phyloP scores from a whole-genome alignment of 768 basidiomycete genomes.

The Mycena pura region DNA sequence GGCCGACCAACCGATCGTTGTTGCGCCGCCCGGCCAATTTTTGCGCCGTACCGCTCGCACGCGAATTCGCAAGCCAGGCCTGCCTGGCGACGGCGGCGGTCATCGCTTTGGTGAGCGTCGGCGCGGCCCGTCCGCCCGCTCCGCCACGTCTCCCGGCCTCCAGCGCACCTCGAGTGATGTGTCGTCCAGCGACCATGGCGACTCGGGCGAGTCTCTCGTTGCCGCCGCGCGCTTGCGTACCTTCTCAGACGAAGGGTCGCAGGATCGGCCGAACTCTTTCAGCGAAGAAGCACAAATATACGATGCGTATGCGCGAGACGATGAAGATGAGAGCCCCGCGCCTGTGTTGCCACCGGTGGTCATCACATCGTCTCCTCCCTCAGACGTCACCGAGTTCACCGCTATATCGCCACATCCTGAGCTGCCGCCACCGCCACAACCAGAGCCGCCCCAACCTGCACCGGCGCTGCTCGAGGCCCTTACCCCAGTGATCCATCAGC shows the following conservation, averaged over 20 bases:
- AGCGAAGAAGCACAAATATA: slow-evolving; percentile 85
- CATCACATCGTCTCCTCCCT: slow-evolving; percentile 40
- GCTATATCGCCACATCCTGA: slow-evolving; percentile 27
- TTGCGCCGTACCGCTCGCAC: slow-evolving; percentile 92
- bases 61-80: slow-evolving; percentile 88
- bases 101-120: slow-evolving; percentile 76
- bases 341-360: slow-evolving; percentile 32
- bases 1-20: slow-evolving; percentile 89
- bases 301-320: slow-evolving; percentile 76
- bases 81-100: slow-evolving; percentile 79
- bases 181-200: slow-evolving; percentile 74
- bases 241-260: slow-evolving; percentile 54
- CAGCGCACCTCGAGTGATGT: slow-evolving; percentile 71
- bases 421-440: slow-evolving; percentile 29
- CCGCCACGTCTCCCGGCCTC: slow-evolving; percentile 35
- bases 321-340: slow-evolving; percentile 53
- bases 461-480: slow-evolving; percentile 41
- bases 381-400: slow-evolving; percentile 15
- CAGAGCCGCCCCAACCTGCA: slow-evolving; percentile 29
- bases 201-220: slow-evolving; percentile 53
- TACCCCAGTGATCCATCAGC: slow-evolving; percentile 64
- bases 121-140: slow-evolving; percentile 38
- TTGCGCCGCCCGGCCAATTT: slow-evolving; percentile 87
- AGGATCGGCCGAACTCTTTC: slow-evolving; percentile 70
- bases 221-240: slow-evolving; percentile 43